Base-by-base conservation (phyloP, 768 basidiomycete species). In the Leccinum aurantiacum region DNA sequence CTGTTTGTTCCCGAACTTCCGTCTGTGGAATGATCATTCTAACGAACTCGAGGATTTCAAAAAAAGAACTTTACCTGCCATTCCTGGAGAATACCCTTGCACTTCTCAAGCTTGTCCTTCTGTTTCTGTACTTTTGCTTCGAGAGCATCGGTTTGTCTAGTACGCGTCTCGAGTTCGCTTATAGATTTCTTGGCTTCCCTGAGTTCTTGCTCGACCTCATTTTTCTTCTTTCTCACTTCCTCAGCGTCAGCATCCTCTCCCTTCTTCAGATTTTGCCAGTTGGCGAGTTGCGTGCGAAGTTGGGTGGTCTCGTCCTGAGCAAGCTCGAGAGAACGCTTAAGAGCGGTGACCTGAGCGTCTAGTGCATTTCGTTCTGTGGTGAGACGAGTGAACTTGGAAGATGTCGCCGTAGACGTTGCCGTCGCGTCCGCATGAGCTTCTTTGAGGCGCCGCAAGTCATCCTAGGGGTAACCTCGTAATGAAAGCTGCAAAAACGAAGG, bases 261-360 rank as follows among this genome's bases (percentile, higher is more conserved):
- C 27, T 76, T 84, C 66, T 91, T 90, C 17, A 90, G 71, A 27
- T 71, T 79, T 66, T 88, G 80, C 88, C 88, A 90, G 66, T 86
- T 84, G 46, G 83, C 82, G 9, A 91, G 74, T 64, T 92, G 90
- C 15, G 81, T 80, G 53, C 82, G 79, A 38, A 90, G 75, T 46
- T 87, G 81, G 5, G 74, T 72, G 52, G 80, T 82, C 10, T 79
- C 78, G 6, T 84, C 82, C 60, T 84, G 82, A 24, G 84, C 78
- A 44, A 89, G 87, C 46, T 83, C 81, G 56, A 85, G 81, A 35
- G 77, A 68, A 49, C 79, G 80, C 60, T 87, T 80, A 38, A 90
- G 77, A 31, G 87, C 86, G 0, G 77, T 73, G 44, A 80, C 76
- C 53, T 79, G 78, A 22, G 82, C 76, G 49, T 82, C 78, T 19